A percentile compares a stretch with the other conserved stretches of the same genome.
These are phyloP conservation scores for Fraxinus dipetala DNA, from an alignment of 305 asterid genomes.

Conservation along the genomic window DNA sequence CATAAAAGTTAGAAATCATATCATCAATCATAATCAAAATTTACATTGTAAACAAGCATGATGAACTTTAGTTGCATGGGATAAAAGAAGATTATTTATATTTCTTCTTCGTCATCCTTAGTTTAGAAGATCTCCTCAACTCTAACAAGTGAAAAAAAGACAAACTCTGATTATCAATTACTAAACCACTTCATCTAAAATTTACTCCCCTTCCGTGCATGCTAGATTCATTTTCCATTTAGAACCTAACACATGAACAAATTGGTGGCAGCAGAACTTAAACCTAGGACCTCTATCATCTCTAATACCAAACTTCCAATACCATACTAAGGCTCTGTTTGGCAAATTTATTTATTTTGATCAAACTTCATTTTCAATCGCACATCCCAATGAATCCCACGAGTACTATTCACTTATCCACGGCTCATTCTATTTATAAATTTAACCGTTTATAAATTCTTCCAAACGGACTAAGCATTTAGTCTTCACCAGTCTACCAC, in stretches of 20 bases:
- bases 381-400: not conserved
- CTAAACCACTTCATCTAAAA: not conserved
- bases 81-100: not conserved
- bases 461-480: not conserved
- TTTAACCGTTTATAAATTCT: not conserved
- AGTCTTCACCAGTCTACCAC: not conserved
- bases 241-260: not conserved
- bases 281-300: not conserved
- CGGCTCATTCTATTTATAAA: not conserved
- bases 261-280: not conserved
- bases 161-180: not conserved
- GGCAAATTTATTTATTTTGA: not conserved
- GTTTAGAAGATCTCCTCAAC: not conserved
- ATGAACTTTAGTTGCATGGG: not conserved
- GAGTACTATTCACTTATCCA: no score
- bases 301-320: not conserved
- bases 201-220: not conserved
- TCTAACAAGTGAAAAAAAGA: not conserved
- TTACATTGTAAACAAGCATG: conserved; percentile 16
- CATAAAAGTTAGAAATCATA: conserved; percentile 30
- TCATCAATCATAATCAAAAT: conserved; percentile 14
- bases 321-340: not conserved
- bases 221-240: not conserved
- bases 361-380: not conserved
- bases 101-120: not conserved